Percentiles rank a stretch among this genome's conserved stretches.
These are phyloP conservation scores for Amanita phalloides DNA, from an alignment of 768 basidiomycete genomes.

Conservation along the genomic window DNA sequence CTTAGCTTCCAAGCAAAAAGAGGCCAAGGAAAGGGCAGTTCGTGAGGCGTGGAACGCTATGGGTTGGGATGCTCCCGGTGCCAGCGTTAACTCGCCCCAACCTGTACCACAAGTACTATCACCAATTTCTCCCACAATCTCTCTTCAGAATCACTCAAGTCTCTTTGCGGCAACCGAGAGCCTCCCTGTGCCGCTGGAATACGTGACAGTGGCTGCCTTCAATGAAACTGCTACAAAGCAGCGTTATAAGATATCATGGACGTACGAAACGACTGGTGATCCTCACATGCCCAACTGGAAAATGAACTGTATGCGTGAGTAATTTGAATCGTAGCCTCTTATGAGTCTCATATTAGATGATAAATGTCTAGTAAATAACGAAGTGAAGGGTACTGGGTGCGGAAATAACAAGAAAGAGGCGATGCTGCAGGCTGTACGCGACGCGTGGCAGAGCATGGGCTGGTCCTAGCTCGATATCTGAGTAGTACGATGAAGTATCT, in stretches of 20 bases:
- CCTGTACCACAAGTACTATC: not conserved
- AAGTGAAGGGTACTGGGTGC: not conserved
- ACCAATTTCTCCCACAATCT: not conserved
- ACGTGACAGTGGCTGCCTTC: not conserved
- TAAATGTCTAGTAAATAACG: not conserved
- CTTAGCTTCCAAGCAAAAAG: not conserved
- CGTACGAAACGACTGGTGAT: not conserved
- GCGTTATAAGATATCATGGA: not conserved
- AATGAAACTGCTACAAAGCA: not conserved
- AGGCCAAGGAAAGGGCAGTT: not conserved
- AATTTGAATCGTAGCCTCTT: not conserved
- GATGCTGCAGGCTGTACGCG: not conserved
- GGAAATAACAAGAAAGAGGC: conserved; percentile 1
- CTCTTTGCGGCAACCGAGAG: not conserved
- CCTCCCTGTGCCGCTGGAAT: not conserved
- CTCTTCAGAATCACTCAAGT: not conserved
- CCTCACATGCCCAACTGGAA: conserved; percentile 1
- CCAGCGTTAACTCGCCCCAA: not conserved
- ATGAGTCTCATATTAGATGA: not conserved
- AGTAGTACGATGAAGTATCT: not conserved
- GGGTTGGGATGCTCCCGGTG: conserved; percentile 3
- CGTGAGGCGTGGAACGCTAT: conserved; percentile 4
- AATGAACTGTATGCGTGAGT: not conserved
- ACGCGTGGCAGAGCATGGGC: conserved; percentile 2
- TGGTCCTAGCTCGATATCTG: not conserved